Evolutionary conservation across 2,329 filamentous ascomycete species (phyloP).

Genomic region (Aureobasidium sp.): DNA sequence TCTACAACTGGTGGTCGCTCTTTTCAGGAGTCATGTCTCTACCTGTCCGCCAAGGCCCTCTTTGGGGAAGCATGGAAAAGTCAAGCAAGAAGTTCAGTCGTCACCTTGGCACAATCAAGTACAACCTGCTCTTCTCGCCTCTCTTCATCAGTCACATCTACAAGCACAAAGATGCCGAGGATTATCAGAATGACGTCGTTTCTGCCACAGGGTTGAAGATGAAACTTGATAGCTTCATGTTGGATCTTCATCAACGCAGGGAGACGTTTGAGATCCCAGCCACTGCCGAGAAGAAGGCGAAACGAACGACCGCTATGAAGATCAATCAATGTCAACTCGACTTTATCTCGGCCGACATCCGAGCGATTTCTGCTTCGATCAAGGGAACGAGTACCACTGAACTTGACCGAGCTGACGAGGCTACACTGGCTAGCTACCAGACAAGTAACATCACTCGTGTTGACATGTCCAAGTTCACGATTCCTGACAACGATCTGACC

Average conservation of each 20-base stretch:
- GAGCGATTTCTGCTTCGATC: constrained; percentile 87
- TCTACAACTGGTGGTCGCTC: constrained; percentile 95
- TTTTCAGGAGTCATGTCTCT: constrained; percentile 93
- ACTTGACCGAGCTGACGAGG: constrained; percentile 57
- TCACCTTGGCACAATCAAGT: constrained; percentile 97
- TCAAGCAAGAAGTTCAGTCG: constrained; percentile 97
- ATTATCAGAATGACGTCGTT: constrained; percentile 66
- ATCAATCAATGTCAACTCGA: constrained; percentile 93
- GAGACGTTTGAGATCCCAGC: constrained; percentile 82
- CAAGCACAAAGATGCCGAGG: constrained; percentile 93
- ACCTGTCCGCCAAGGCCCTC: constrained; percentile 79
- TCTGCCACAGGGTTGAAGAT: constrained; percentile 96
- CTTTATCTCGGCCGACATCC: constrained; percentile 80
- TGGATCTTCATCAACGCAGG: constrained; percentile 87
- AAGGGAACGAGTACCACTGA: constrained; percentile 70
- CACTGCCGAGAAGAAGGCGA: constrained; percentile 56
- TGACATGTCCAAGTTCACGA: constrained; percentile 79
- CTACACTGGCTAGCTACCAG: constrained; percentile 46
- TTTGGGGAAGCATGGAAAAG: constrained; percentile 91
- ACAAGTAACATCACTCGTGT: constrained; percentile 29
- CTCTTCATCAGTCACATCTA: constrained; percentile 95
- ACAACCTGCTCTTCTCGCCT: constrained; percentile 84
- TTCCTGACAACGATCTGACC: constrained; percentile 86
- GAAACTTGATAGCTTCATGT: constrained; percentile 90
- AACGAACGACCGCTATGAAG: constrained; percentile 83